A percentile compares a stretch with the other conserved stretches of the same genome.
These are phyloP conservation scores for Halophytophthora batemanensis DNA, from an alignment of 352 stramenopile species.

Conservation along the genomic window DNA sequence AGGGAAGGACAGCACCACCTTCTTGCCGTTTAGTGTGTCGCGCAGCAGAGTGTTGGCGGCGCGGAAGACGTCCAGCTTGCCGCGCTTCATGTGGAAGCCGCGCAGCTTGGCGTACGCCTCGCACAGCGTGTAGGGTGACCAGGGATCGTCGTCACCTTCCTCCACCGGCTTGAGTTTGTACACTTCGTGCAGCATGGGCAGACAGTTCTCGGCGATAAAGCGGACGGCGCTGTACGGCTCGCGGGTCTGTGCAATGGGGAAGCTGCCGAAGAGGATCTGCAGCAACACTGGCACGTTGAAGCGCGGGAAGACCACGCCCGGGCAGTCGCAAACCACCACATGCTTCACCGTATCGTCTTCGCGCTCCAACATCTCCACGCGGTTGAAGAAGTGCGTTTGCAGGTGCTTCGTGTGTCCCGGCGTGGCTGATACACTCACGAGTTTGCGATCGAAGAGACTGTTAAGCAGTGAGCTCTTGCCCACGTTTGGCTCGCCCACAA, in stretches of 20 bases:
- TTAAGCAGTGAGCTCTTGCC: slow-evolving; percentile 95
- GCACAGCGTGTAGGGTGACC: slow-evolving; percentile 74
- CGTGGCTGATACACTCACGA: slow-evolving; percentile 77
- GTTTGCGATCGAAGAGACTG: slow-evolving; percentile 69
- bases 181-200: slow-evolving; percentile 61
- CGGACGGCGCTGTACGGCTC: slow-evolving; percentile 84
- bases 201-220: slow-evolving; percentile 83
- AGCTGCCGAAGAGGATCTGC: slow-evolving; percentile 82
- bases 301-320: slow-evolving; percentile 77
- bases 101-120: slow-evolving; percentile 73
- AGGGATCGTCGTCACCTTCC: slow-evolving; percentile 58
- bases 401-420: slow-evolving; percentile 81
- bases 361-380: slow-evolving; percentile 45
- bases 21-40: slow-evolving; percentile 78
- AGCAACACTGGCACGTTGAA: slow-evolving; percentile 64
- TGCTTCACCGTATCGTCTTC: slow-evolving; percentile 20
- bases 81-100: slow-evolving; percentile 71
- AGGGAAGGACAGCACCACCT: slow-evolving; percentile 77
- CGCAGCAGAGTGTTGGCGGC: slow-evolving; percentile 70
- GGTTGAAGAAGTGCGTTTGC: slow-evolving; percentile 77
- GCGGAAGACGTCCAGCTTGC: slow-evolving; percentile 73
- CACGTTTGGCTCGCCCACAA: slow-evolving; percentile 98
- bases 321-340: slow-evolving; percentile 76
- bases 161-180: slow-evolving; percentile 80
- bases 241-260: slow-evolving; percentile 80